A percentile compares a stretch with the other conserved stretches of the same genome.
Evolutionary conservation across 805 yeast genomes (phyloP).

Genomic region (Blastobotrys attinorum): DNA sequence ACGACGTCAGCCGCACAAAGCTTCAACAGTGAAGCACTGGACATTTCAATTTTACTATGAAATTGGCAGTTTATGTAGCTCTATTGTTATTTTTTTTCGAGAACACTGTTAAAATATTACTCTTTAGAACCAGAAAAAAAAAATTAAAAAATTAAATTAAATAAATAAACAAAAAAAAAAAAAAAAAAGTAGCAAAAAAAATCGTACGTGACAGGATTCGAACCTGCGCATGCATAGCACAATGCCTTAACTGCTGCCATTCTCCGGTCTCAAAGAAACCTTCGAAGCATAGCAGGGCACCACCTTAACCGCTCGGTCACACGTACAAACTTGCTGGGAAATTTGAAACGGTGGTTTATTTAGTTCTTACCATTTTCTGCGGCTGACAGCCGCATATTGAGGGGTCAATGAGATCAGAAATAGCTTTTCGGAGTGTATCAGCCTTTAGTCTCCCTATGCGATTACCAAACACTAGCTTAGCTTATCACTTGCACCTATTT

Average conservation of each 20-base stretch:
- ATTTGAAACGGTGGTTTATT: background rate
- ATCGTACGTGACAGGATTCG: conserved; percentile 99
- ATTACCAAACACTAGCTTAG: background rate
- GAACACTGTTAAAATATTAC: no score
- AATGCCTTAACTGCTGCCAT: conserved; percentile 47
- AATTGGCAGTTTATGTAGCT: no score
- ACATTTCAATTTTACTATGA: no score
- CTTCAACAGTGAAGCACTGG: no score
- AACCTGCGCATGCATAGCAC: conserved; percentile 96
- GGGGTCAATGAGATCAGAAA: no score
- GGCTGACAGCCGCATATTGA: no score
- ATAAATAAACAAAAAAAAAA: no score
- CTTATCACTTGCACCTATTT: background rate
- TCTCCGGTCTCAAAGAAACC: no score
- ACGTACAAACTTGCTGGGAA: conserved; percentile 34
- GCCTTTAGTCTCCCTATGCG: background rate
- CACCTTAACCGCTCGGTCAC: conserved; percentile 96
- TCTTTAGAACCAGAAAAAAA: no score
- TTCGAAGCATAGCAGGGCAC: conserved; percentile 63
- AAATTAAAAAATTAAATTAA: no score
- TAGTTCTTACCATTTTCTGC: background rate
- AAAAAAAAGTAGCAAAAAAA: conserved; percentile 32
- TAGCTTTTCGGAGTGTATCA: background rate
- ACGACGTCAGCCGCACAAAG: no score
- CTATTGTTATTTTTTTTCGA: no score